These are phyloP conservation scores for Dispira simplex DNA, from an alignment of 192 early-diverging fungal species.

Conservation along the genomic window DNA sequence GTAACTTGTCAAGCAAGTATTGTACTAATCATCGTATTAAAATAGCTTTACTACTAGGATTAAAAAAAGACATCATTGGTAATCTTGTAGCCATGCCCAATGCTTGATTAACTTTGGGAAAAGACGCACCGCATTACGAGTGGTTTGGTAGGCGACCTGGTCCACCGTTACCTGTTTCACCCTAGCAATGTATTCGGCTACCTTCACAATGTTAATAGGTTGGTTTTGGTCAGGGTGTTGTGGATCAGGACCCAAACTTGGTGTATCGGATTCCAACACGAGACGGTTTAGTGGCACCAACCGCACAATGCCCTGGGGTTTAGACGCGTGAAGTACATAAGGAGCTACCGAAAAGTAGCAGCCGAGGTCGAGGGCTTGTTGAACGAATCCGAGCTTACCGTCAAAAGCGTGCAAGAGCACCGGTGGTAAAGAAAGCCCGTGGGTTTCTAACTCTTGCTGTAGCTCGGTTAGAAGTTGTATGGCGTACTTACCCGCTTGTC, in stretches of 20 bases:
- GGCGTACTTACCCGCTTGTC: neutral
- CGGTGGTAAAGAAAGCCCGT: neutral
- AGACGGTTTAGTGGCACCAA: neutral
- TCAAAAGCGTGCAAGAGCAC: conserved; percentile 8
- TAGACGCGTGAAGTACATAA: neutral
- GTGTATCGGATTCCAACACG: conserved; percentile 4
- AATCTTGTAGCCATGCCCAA: neutral
- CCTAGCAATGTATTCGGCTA: conserved; percentile 2
- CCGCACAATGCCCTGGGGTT: neutral
- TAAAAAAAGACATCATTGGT: neutral
- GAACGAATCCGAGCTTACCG: neutral
- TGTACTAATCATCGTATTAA: no score
- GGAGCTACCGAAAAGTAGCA: conserved; percentile 6
- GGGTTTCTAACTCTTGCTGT: neutral
- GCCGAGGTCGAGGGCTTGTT: neutral
- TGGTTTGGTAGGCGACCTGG: neutral
- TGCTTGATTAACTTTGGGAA: neutral
- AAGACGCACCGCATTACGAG: neutral
- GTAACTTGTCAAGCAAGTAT: no score
- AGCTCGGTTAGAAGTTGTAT: neutral
- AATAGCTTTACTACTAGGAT: neutral
- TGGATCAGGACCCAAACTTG: neutral
- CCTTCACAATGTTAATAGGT: neutral
- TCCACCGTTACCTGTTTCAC: neutral
- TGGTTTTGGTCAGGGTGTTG: neutral